These are phyloP conservation scores for Smallanthus sonchifolius DNA, from an alignment of 129 eudicot genomes.

Conservation along the genomic window DNA sequence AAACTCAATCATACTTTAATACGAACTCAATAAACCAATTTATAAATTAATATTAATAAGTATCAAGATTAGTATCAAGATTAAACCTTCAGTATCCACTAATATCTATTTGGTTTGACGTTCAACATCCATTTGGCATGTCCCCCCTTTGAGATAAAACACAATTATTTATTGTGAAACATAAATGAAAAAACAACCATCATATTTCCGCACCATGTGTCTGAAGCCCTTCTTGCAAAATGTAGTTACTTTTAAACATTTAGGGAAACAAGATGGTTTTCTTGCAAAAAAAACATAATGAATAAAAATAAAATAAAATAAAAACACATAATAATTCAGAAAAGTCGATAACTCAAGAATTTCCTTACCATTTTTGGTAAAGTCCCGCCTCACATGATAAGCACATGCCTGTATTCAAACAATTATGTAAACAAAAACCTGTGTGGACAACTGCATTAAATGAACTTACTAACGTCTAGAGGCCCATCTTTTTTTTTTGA, in stretches of 20 bases:
- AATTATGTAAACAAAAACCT: background rate
- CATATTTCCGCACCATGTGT: background rate
- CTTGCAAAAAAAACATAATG: background rate
- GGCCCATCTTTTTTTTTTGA: no score
- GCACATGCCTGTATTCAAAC: conserved; percentile 64
- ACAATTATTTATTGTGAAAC: background rate
- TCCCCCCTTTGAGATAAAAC: background rate
- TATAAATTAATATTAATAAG: no score
- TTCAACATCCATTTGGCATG: background rate
- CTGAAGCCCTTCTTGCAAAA: background rate
- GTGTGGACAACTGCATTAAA: background rate
- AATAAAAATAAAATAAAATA: no score
- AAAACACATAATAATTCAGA: background rate
- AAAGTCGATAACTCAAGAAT: background rate
- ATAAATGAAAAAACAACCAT: background rate
- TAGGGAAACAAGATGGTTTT: background rate
- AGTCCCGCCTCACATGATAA: conserved; percentile 74
- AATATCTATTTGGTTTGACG: background rate
- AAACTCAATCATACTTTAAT: no score
- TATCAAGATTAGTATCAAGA: no score
- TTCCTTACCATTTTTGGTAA: conserved; percentile 62
- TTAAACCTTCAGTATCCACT: no score
- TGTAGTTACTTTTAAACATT: background rate
- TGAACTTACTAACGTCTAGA: conserved; percentile 73
- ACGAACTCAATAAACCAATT: no score